Percentiles rank a stretch among this genome's conserved stretches.
These are phyloP conservation scores for Syzygium grande DNA, from an alignment of 345 rosid species.

Conservation along the genomic window DNA sequence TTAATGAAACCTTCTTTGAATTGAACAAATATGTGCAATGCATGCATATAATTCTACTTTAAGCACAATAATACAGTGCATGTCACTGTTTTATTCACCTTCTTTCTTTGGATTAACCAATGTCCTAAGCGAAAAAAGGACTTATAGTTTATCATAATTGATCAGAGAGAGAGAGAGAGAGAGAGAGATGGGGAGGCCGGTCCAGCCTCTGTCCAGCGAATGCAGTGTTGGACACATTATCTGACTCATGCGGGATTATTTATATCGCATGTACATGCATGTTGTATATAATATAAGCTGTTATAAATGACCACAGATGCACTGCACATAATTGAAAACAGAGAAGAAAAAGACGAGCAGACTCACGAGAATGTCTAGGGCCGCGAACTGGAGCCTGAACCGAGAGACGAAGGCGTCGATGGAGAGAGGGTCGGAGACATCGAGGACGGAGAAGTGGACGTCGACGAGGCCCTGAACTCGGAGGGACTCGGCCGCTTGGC, in stretches of 20 bases:
- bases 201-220: background rate
- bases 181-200: background rate
- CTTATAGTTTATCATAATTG: background rate
- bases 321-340: background rate
- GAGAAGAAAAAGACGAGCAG: background rate
- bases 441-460: slow-evolving; percentile 41
- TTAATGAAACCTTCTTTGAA: background rate
- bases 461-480: slow-evolving; percentile 24
- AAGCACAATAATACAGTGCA: background rate
- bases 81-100: background rate
- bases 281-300: background rate
- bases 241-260: background rate
- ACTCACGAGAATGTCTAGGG: slow-evolving; percentile 71
- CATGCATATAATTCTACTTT: background rate
- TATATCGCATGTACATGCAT: background rate
- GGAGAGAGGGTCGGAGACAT: slow-evolving; percentile 54
- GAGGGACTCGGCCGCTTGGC: slow-evolving; percentile 39
- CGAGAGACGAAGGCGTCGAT: slow-evolving; percentile 46
- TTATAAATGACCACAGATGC: background rate
- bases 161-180: background rate
- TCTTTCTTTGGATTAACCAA: background rate
- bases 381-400: slow-evolving; percentile 27
- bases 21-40: background rate
- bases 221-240: background rate
- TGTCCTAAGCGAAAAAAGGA: background rate